Percentiles rank a stretch among this genome's conserved stretches.
These are phyloP conservation scores for Zygosaccharomyces pseudobailii DNA, from an alignment of 1,139 yeast genomes.

Conservation along the genomic window DNA sequence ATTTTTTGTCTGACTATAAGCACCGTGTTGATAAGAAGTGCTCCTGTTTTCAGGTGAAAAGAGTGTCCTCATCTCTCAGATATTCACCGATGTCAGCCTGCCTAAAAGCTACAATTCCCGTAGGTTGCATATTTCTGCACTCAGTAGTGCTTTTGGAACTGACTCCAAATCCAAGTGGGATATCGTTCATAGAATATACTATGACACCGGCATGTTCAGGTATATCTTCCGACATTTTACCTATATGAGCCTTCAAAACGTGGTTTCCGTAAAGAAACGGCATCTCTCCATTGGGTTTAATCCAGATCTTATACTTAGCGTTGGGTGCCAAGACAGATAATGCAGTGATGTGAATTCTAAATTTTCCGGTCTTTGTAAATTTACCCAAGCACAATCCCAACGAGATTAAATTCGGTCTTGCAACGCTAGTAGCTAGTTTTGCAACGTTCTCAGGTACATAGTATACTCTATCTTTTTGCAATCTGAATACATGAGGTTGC, in stretches of 20 bases:
- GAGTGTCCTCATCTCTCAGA: slow-evolving; percentile 94
- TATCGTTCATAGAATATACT: slow-evolving; percentile 85
- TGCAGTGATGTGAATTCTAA: slow-evolving; percentile 91
- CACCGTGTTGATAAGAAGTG: background rate
- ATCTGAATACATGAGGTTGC: slow-evolving; percentile 89
- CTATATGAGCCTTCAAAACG: slow-evolving; percentile 92
- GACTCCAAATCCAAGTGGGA: slow-evolving; percentile 94
- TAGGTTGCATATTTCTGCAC: slow-evolving; percentile 83
- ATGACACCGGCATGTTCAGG: slow-evolving; percentile 98
- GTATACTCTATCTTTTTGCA: slow-evolving; percentile 94
- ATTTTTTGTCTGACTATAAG: background rate
- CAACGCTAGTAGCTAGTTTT: slow-evolving; percentile 81
- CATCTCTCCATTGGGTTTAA: slow-evolving; percentile 97
- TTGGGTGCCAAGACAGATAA: slow-evolving; percentile 75
- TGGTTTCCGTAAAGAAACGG: slow-evolving; percentile 96
- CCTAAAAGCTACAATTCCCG: slow-evolving; percentile 90
- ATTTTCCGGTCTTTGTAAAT: slow-evolving; percentile 96
- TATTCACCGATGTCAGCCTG: slow-evolving; percentile 98
- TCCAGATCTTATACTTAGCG: slow-evolving; percentile 94
- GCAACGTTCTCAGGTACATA: slow-evolving; percentile 83
- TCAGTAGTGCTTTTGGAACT: slow-evolving; percentile 91
- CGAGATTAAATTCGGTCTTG: slow-evolving; percentile 86
- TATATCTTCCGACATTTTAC: slow-evolving; percentile 93
- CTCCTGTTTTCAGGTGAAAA: slow-evolving; percentile 56
- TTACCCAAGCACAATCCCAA: slow-evolving; percentile 92